phyloP scores from a whole-genome alignment of 2,329 filamentous ascomycete genomes.

The Scopulariopsis brevicaulis region DNA sequence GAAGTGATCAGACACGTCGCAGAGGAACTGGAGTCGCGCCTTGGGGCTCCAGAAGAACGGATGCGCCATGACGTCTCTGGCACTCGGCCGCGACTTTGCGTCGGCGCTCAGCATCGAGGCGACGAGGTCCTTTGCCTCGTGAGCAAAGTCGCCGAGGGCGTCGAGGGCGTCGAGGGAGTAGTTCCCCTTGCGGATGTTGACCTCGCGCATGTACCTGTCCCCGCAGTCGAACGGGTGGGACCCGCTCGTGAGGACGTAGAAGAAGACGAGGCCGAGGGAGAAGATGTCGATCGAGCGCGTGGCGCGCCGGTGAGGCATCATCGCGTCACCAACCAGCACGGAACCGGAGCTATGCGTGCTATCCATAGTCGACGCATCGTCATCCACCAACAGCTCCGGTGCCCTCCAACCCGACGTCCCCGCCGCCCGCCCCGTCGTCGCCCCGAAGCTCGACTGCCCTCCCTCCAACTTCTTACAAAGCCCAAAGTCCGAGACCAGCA shows the following conservation, averaged over 20 bases:
- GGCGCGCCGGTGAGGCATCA: conserved; percentile 61
- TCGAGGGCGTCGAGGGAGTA: conserved; percentile 62
- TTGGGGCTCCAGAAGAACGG: conserved; percentile 95
- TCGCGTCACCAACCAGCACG: conserved; percentile 43
- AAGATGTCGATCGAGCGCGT: conserved; percentile 97
- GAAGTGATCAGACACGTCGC: conserved; percentile 92
- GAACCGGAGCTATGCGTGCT: conserved; percentile 50
- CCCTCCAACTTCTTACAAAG: conserved; percentile 95
- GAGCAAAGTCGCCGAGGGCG: conserved; percentile 69
- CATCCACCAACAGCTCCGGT: conserved; percentile 79
- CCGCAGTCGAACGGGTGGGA: conserved; percentile 90
- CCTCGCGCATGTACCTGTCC: conserved; percentile 88
- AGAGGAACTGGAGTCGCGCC: conserved; percentile 84
- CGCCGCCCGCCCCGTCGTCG: conserved; percentile 84
- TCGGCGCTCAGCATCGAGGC: conserved; percentile 58
- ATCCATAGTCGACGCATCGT: conserved; percentile 47
- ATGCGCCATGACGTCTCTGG: conserved; percentile 73
- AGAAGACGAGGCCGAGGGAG: conserved; percentile 94
- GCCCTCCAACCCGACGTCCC: conserved; percentile 96
- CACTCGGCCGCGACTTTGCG: conserved; percentile 52
- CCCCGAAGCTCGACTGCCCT: conserved; percentile 87
- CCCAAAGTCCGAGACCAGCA: conserved; percentile 95
- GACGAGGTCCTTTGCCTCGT: conserved; percentile 81
- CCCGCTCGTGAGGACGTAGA: conserved; percentile 92
- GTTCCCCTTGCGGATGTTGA: conserved; percentile 89